Conservation (phyloP, 495 filamentous ascomycete genomes). For the Copromyces sp. region DNA sequence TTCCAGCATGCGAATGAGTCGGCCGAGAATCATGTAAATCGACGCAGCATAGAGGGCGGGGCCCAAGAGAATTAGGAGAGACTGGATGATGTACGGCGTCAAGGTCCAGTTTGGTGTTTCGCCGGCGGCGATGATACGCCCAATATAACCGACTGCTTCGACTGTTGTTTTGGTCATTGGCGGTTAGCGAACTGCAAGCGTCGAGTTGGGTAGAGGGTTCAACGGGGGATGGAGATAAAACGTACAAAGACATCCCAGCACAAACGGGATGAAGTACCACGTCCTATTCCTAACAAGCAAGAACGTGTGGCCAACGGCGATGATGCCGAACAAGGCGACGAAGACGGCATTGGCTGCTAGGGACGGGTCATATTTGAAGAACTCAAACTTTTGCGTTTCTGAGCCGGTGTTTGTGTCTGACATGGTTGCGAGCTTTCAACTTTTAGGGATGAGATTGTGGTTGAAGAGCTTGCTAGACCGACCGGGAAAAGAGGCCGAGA, state of each 20-base stretch:
- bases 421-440: slow-evolving; percentile 2
- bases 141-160: slow-evolving; percentile 50
- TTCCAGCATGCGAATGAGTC: slow-evolving; percentile 31
- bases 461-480: background rate
- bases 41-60: slow-evolving; percentile 37
- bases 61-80: slow-evolving; percentile 30
- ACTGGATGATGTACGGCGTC: slow-evolving; percentile 29
- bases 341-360: slow-evolving; percentile 40
- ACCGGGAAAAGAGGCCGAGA: background rate
- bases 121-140: slow-evolving; percentile 31
- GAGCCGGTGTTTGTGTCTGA: slow-evolving; percentile 2
- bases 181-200: background rate
- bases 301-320: slow-evolving; percentile 35
- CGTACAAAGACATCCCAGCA: slow-evolving; percentile 49
- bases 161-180: slow-evolving; percentile 22
- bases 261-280: slow-evolving; percentile 53
- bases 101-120: slow-evolving; percentile 21
- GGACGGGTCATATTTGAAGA: slow-evolving; percentile 41
- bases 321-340: slow-evolving; percentile 38
- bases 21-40: slow-evolving; percentile 48
- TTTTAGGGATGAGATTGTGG: background rate
- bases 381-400: slow-evolving; percentile 12
- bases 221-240: background rate
- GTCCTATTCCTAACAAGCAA: slow-evolving; percentile 38
- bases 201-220: background rate